Evolutionary conservation across 305 asterid species (phyloP).

Genomic region (Salvia sclarea): DNA sequence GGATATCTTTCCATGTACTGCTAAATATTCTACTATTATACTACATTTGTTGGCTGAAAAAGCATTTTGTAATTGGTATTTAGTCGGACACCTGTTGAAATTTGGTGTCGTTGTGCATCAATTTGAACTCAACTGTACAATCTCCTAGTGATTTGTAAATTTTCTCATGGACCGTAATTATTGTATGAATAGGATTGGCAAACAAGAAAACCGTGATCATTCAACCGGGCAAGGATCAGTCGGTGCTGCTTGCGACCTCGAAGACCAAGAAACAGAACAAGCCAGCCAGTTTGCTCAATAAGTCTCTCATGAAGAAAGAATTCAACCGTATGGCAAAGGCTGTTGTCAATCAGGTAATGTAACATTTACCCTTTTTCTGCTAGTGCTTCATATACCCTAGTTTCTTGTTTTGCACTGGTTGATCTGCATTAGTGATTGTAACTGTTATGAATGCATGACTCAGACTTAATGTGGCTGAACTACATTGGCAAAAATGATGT

Average conservation of each 20-base stretch:
- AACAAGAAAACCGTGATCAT: slow-evolving; percentile 73
- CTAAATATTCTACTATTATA: neutral
- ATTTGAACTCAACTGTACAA: neutral
- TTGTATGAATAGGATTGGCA: slow-evolving; percentile 63
- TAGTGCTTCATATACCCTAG: neutral
- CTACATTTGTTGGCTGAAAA: neutral
- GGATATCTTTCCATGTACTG: neutral
- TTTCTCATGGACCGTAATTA: slow-evolving; percentile 4
- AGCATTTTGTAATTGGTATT: neutral
- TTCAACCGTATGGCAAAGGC: slow-evolving; percentile 73
- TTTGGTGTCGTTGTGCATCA: neutral
- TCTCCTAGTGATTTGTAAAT: neutral
- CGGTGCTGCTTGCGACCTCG: slow-evolving; percentile 56
- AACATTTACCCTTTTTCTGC: neutral
- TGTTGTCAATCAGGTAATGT: slow-evolving; percentile 58
- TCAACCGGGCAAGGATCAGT: slow-evolving; percentile 64
- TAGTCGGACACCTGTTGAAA: neutral
- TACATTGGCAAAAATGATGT: neutral
- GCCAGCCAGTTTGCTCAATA: slow-evolving; percentile 60
- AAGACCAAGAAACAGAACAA: slow-evolving; percentile 75
- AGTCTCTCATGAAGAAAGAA: slow-evolving; percentile 72
- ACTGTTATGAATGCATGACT: neutral
- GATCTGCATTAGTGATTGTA: neutral
- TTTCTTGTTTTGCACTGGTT: neutral
- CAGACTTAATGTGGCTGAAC: neutral